Percentiles rank a stretch among this genome's conserved stretches.
Evolutionary conservation across 2,329 filamentous ascomycete species (phyloP).

Genomic region (Talaromyces sp.): DNA sequence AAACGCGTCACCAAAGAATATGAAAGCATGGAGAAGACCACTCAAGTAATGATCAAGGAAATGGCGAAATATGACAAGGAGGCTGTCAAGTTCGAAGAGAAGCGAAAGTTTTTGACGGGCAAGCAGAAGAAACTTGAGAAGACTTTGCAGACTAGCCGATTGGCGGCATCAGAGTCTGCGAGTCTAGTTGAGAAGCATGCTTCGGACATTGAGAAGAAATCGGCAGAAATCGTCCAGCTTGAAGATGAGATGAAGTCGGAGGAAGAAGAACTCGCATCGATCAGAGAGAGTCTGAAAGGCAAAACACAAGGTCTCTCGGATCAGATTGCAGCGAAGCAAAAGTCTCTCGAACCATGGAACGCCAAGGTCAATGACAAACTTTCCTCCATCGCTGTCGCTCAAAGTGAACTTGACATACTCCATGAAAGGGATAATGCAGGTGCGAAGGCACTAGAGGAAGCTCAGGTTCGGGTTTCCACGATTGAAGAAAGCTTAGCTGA

Average conservation of each 20-base stretch:
- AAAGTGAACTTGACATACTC: constrained; percentile 90
- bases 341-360: constrained; percentile 91
- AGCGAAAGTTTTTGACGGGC: constrained; percentile 84
- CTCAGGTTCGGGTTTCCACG: constrained; percentile 70
- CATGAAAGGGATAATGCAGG: constrained; percentile 85
- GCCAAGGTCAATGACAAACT: constrained; percentile 96
- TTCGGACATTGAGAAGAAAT: constrained; percentile 73
- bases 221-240: constrained; percentile 69
- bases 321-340: constrained; percentile 87
- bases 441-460: constrained; percentile 76
- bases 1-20: constrained; percentile 78
- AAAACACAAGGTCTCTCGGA: constrained; percentile 95
- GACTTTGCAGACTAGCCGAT: constrained; percentile 71
- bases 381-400: constrained; percentile 87
- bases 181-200: constrained; percentile 74
- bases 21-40: constrained; percentile 75
- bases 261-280: constrained; percentile 75
- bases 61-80: constrained; percentile 94
- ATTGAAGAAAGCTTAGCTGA: constrained; percentile 68
- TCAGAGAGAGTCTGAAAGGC: constrained; percentile 83
- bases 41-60: constrained; percentile 76
- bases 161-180: constrained; percentile 68
- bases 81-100: constrained; percentile 95
- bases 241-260: constrained; percentile 74
- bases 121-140: constrained; percentile 97